A percentile compares a stretch with the other conserved stretches of the same genome.
Conservation (phyloP, 2,329 filamentous ascomycete species). For the Exophiala spinifera region DNA sequence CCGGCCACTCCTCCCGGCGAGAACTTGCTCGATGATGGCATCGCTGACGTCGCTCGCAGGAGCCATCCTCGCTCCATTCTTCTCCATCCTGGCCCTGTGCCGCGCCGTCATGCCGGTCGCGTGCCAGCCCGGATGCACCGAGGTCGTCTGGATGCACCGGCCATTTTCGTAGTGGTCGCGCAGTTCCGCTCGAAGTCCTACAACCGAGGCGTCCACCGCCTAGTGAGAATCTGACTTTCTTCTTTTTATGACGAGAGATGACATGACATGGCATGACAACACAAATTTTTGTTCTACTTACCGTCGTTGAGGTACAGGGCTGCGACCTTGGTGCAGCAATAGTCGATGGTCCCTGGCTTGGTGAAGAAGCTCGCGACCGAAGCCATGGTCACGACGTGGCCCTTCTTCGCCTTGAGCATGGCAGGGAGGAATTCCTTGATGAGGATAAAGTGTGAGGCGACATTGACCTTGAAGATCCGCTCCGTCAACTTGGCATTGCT, state of each 20-base stretch:
- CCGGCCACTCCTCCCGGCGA: slow-evolving; percentile 23
- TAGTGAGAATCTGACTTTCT: too few species aligned
- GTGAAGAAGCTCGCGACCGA: slow-evolving; percentile 61
- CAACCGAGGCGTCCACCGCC: background rate
- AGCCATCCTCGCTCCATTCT: slow-evolving; percentile 46
- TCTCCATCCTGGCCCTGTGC: slow-evolving; percentile 56
- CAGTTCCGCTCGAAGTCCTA: slow-evolving; percentile 53
- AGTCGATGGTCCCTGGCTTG: slow-evolving; percentile 65
- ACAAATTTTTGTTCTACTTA: background rate
- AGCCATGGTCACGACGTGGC: slow-evolving; percentile 69
- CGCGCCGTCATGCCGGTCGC: slow-evolving; percentile 29
- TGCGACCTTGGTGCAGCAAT: slow-evolving; percentile 64
- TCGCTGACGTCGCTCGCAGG: slow-evolving; percentile 45
- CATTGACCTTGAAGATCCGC: slow-evolving; percentile 69
- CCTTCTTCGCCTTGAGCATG: slow-evolving; percentile 64
- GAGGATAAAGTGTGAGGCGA: slow-evolving; percentile 65
- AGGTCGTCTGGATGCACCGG: slow-evolving; percentile 21
- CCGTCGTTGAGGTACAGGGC: slow-evolving; percentile 67
- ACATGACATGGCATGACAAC: too few species aligned
- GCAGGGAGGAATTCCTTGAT: slow-evolving; percentile 64
- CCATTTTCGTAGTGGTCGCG: slow-evolving; percentile 48
- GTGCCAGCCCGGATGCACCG: slow-evolving; percentile 28
- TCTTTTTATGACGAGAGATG: too few species aligned
- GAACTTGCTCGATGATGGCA: slow-evolving; percentile 51
- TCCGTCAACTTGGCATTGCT: slow-evolving; percentile 57